Evolutionary conservation across 306 rosid genomes (phyloP).

Genomic region (Prunus mira): DNA sequence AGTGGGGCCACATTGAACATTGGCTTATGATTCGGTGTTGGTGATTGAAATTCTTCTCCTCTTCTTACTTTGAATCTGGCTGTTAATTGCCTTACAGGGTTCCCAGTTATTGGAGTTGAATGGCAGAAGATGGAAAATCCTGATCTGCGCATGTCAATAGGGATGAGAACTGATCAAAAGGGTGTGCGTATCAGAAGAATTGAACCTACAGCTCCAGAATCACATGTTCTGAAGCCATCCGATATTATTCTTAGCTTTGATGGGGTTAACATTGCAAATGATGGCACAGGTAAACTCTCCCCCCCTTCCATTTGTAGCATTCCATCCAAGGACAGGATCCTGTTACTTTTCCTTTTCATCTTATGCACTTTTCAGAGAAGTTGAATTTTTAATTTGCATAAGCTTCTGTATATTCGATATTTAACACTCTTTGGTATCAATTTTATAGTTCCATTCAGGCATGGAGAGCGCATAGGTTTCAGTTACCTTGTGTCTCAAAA

Average conservation of each 20-base stretch:
- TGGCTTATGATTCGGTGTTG: not conserved
- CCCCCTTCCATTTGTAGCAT: not conserved
- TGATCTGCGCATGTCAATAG: constrained; percentile 58
- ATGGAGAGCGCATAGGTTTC: constrained; percentile 83
- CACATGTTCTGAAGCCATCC: constrained; percentile 60
- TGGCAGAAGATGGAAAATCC: constrained; percentile 98
- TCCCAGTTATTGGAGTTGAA: constrained; percentile 76
- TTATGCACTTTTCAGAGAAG: not conserved
- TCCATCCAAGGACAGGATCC: not conserved
- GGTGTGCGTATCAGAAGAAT: constrained; percentile 85
- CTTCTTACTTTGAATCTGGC: not conserved
- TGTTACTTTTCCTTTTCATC: not conserved
- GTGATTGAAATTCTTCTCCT: not conserved
- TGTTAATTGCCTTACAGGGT: constrained; percentile 39
- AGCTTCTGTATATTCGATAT: not conserved
- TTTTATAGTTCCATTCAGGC: constrained; percentile 73
- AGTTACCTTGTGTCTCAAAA: constrained; percentile 84
- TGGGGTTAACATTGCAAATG: constrained; percentile 74
- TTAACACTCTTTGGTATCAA: constrained; percentile 10
- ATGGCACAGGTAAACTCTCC: constrained; percentile 62
- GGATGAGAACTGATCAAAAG: constrained; percentile 71
- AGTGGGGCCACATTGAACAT: not conserved
- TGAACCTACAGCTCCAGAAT: constrained; percentile 80
- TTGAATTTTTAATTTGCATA: not conserved
- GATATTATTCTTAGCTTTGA: constrained; percentile 84